Percentiles rank a stretch among this genome's conserved stretches.
Conservation (phyloP, 176 grass and related monocot genomes). For the Phyllostachys edulis region DNA sequence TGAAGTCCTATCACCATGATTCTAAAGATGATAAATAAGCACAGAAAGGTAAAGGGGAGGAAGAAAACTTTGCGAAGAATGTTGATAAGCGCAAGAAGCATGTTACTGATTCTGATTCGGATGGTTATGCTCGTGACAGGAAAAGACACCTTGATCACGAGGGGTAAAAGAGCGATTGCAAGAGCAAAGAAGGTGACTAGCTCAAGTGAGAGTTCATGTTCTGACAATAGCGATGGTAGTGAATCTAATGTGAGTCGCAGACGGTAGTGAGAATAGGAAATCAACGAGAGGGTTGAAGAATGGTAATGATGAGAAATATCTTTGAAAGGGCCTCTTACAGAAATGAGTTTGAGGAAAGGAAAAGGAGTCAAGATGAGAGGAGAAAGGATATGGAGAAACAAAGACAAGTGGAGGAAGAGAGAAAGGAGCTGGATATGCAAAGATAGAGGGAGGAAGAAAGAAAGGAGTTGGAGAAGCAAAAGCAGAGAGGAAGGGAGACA, state of each 20-base stretch:
- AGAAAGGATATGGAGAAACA: constrained; percentile 32
- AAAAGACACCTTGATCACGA: constrained; percentile 12
- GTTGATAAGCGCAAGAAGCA: constrained; percentile 28
- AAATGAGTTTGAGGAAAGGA: constrained; percentile 17
- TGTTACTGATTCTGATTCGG: constrained; percentile 43
- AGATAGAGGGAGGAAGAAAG: constrained; percentile 35
- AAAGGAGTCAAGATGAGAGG: constrained; percentile 26
- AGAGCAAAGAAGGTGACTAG: constrained; percentile 23
- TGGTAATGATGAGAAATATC: constrained; percentile 22
- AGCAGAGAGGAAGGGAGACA: constrained; percentile 10
- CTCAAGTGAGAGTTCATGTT: constrained; percentile 71
- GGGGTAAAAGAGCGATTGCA: constrained; percentile 16
- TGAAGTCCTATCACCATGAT: background rate
- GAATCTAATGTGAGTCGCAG: constrained; percentile 48
- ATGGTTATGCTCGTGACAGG: constrained; percentile 17
- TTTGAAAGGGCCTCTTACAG: constrained; percentile 21
- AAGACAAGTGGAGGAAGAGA: constrained; percentile 37
- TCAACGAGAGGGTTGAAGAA: constrained; percentile 8
- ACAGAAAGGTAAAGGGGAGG: constrained; percentile 20
- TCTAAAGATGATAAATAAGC: constrained; percentile 11
- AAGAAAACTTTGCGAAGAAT: constrained; percentile 23
- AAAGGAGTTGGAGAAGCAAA: constrained; percentile 29
- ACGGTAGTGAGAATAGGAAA: constrained; percentile 43
- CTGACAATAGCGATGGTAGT: constrained; percentile 45
- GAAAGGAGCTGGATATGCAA: constrained; percentile 27